A percentile compares a stretch with the other conserved stretches of the same genome.
Conservation (phyloP, 495 filamentous ascomycete species). For the Xylaria nigripes region DNA sequence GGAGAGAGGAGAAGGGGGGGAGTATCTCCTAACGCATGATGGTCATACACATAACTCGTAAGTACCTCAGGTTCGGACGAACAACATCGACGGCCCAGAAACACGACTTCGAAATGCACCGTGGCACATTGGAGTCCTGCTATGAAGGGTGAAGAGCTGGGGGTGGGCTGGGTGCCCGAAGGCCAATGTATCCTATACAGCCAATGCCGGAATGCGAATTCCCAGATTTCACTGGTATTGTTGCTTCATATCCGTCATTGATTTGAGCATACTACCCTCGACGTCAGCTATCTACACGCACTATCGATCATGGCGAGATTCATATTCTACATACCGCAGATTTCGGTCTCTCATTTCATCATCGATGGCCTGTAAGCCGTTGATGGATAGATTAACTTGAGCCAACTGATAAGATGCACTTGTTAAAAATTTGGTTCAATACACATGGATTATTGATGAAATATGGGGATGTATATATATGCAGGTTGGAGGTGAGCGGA, state of each 20-base stretch:
- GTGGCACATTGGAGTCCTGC: neutral
- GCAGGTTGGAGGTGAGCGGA: slow-evolving; percentile 3
- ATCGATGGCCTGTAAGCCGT: slow-evolving; percentile 40
- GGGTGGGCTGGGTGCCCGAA: neutral
- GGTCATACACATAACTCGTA: no score
- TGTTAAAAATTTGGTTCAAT: slow-evolving; percentile 13
- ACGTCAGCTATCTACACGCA: slow-evolving; percentile 13
- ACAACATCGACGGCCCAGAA: neutral
- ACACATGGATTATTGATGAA: neutral
- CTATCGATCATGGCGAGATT: neutral
- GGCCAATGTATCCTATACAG: neutral
- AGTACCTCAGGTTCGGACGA: neutral
- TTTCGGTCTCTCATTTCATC: slow-evolving; percentile 42
- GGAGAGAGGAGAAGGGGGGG: neutral
- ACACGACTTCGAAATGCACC: neutral
- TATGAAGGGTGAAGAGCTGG: neutral
- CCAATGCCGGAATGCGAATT: neutral
- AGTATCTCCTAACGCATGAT: neutral
- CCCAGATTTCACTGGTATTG: neutral
- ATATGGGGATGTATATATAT: slow-evolving; percentile 2
- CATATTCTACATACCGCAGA: slow-evolving; percentile 20
- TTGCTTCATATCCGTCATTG: slow-evolving; percentile 29
- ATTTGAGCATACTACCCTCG: slow-evolving; percentile 30
- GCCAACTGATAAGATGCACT: slow-evolving; percentile 34
- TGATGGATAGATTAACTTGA: slow-evolving; percentile 37